These are phyloP conservation scores for Yamadazyma tumulicola DNA, from an alignment of 805 yeast species.

Conservation along the genomic window DNA sequence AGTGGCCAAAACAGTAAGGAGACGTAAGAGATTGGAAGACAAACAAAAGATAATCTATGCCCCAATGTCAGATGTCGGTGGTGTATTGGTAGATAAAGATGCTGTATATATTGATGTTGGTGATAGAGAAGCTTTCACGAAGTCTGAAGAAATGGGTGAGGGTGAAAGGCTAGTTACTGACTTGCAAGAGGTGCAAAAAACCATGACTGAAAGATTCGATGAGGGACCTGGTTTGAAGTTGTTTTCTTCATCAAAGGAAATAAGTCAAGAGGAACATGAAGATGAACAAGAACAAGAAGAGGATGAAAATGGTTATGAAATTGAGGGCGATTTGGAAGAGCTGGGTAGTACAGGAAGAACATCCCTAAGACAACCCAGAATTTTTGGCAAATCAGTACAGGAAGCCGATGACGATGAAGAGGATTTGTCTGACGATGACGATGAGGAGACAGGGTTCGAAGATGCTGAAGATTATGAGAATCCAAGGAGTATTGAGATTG, in stretches of 20 bases:
- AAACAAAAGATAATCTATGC: slow-evolving; percentile 93
- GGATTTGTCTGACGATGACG: slow-evolving; percentile 39
- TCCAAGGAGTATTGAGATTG: slow-evolving; percentile 46
- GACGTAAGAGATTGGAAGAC: slow-evolving; percentile 91
- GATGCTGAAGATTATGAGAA: slow-evolving; percentile 28
- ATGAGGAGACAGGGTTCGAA: slow-evolving; percentile 39
- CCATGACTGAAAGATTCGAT: slow-evolving; percentile 54
- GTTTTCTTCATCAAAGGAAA: slow-evolving; percentile 59
- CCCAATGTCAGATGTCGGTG: slow-evolving; percentile 99
- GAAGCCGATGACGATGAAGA: slow-evolving; percentile 43
- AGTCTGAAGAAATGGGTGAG: slow-evolving; percentile 63
- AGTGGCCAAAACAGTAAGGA: slow-evolving; percentile 49
- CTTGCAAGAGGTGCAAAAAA: slow-evolving; percentile 65
- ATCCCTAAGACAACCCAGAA: slow-evolving; percentile 56
- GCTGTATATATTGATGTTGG: slow-evolving; percentile 93
- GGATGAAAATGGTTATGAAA: slow-evolving; percentile 20
- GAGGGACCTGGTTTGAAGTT: slow-evolving; percentile 71
- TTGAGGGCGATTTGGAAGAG: slow-evolving; percentile 20
- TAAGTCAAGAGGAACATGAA: slow-evolving; percentile 39
- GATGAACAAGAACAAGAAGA: slow-evolving; percentile 35
- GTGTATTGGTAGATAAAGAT: slow-evolving; percentile 93
- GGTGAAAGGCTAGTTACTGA: slow-evolving; percentile 85
- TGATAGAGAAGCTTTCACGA: slow-evolving; percentile 49
- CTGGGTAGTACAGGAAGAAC: slow-evolving; percentile 53
- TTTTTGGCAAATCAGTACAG: slow-evolving; percentile 51